Evolutionary conservation across 116 monocot genomes (phyloP).

Genomic region (Phalaenopsis hybrid): DNA sequence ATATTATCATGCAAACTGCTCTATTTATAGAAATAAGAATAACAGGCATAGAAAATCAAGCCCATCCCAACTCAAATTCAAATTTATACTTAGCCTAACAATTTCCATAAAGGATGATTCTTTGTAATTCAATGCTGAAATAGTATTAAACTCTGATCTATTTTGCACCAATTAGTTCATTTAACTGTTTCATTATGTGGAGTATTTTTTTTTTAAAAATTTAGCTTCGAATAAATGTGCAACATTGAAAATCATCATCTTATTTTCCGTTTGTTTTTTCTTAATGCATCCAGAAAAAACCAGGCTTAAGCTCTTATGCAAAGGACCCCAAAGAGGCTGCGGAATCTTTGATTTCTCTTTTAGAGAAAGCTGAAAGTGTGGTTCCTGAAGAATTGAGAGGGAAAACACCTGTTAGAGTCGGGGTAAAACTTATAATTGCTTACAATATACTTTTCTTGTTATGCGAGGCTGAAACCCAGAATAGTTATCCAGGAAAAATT

Average conservation of each 20-base stretch:
- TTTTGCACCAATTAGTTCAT: neutral
- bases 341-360: constrained; percentile 58
- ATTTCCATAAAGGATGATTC: neutral
- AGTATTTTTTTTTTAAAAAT: neutral
- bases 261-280: neutral
- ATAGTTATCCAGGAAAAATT: neutral
- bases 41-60: neutral
- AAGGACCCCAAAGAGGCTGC: constrained; percentile 77
- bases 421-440: constrained; percentile 36
- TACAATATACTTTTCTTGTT: constrained; percentile 1
- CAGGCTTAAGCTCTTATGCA: constrained; percentile 82
- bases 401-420: constrained; percentile 85
- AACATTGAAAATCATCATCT: neutral
- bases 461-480: neutral
- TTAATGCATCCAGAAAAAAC: constrained; percentile 47
- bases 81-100: neutral
- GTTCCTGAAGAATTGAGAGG: constrained; percentile 54
- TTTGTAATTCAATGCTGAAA: neutral
- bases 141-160: neutral
- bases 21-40: no score
- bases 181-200: neutral
- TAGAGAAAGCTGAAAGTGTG: constrained; percentile 63
- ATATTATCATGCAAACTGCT: no score
- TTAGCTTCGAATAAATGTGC: neutral
- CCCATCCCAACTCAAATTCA: neutral